phyloP scores from a whole-genome alignment of 768 basidiomycete genomes.

The Heimioporus sp. region DNA sequence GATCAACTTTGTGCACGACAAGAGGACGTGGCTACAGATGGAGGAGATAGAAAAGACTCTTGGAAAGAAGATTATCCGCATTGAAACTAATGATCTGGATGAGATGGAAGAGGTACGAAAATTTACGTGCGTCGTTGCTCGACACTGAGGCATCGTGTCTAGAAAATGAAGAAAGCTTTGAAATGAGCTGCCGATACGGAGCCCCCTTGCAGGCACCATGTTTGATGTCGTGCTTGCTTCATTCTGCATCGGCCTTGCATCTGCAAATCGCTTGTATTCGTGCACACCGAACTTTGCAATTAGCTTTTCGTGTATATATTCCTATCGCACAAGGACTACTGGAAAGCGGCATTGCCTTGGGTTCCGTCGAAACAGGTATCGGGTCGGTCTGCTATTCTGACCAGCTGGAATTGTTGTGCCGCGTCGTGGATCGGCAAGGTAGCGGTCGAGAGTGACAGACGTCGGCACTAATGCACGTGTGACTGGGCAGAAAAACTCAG shows the following conservation, averaged over 20 bases:
- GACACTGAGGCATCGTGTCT: not conserved
- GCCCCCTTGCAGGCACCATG: too few relatives aligned
- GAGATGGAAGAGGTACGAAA: constrained; percentile 85
- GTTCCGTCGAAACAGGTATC: too few relatives aligned
- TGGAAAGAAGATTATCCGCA: constrained; percentile 74
- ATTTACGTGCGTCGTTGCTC: not conserved
- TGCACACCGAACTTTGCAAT: too few relatives aligned
- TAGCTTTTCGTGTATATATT: not conserved
- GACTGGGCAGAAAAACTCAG: too few relatives aligned
- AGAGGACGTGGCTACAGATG: constrained; percentile 86
- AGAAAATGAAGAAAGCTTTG: constrained; percentile 83
- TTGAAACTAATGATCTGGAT: constrained; percentile 89
- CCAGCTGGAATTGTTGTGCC: too few relatives aligned
- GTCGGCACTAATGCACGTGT: too few relatives aligned
- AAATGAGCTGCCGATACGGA: constrained; percentile 40
- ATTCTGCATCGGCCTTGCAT: too few relatives aligned
- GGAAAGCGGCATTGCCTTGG: not conserved
- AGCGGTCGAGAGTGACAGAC: too few relatives aligned
- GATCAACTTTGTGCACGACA: constrained; percentile 96
- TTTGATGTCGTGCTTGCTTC: too few relatives aligned
- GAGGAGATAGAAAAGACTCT: constrained; percentile 81
- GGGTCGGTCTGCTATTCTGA: too few relatives aligned
- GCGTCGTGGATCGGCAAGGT: too few relatives aligned
- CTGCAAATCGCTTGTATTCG: too few relatives aligned
- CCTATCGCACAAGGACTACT: not conserved